Evolutionary conservation across 2,329 filamentous ascomycete genomes (phyloP).

Genomic region (Verticillium nonalfalfae): DNA sequence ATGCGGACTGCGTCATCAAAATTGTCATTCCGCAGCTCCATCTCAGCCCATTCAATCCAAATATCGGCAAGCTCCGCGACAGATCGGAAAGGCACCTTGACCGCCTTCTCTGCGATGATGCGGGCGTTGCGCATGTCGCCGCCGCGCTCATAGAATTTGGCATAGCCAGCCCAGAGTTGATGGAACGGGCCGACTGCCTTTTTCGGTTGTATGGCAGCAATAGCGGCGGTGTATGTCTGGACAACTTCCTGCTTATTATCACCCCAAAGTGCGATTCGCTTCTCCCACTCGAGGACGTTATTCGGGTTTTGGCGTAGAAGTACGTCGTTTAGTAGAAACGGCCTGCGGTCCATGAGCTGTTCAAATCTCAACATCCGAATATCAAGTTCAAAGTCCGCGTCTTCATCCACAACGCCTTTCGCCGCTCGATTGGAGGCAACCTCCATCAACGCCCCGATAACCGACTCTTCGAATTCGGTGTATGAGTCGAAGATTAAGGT

Average conservation of each 20-base stretch:
- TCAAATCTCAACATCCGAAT: constrained; percentile 98
- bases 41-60: constrained; percentile 99
- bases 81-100: constrained; percentile 96
- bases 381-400: constrained; percentile 89
- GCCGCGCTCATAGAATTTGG: constrained; percentile 90
- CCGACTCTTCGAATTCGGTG: constrained; percentile 92
- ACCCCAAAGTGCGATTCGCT: constrained; percentile 91
- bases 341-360: constrained; percentile 92
- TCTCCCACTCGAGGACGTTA: constrained; percentile 95
- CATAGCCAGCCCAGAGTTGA: constrained; percentile 93
- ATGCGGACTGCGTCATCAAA: constrained; percentile 92
- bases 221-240: constrained; percentile 90
- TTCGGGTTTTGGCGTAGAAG: constrained; percentile 92
- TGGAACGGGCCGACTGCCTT: constrained; percentile 91
- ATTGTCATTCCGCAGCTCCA: constrained; percentile 93
- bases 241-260: constrained; percentile 88
- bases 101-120: constrained; percentile 94
- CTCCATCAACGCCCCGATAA: constrained; percentile 89
- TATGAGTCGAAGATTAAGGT: constrained; percentile 95
- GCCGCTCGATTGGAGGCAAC: constrained; percentile 73
- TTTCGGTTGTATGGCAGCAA: constrained; percentile 87
- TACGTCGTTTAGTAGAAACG: constrained; percentile 95
- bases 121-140: constrained; percentile 80
- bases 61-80: constrained; percentile 96
- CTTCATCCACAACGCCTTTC: constrained; percentile 69